phyloP scores from a whole-genome alignment of 169 alveolate species.

The Babesia caballi region DNA sequence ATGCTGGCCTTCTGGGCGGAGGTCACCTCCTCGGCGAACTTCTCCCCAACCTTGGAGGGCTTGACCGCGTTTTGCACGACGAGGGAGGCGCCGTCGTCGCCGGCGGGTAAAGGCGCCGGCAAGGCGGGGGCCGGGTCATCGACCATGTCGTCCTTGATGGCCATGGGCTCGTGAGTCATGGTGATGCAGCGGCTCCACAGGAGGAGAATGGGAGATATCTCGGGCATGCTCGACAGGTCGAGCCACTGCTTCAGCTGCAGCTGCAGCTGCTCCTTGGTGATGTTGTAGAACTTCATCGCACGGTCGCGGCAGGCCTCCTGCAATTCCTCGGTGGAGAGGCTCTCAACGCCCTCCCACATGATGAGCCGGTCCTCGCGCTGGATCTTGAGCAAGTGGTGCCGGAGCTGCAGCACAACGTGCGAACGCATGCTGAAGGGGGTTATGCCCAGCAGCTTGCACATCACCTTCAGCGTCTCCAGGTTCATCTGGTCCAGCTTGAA shows the following conservation, averaged over 20 bases:
- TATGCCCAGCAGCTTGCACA: slow-evolving; percentile 81
- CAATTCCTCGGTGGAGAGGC: slow-evolving; percentile 75
- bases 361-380: slow-evolving; percentile 83
- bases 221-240: slow-evolving; percentile 79
- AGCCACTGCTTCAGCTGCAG: slow-evolving; percentile 80
- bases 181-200: slow-evolving; percentile 85
- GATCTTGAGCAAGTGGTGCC: slow-evolving; percentile 77
- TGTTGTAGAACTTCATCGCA: slow-evolving; percentile 81
- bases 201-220: slow-evolving; percentile 79
- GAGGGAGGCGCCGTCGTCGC: not conserved
- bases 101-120: not conserved
- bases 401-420: slow-evolving; percentile 81
- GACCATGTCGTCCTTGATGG: slow-evolving; percentile 48
- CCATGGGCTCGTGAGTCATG: slow-evolving; percentile 83
- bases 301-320: slow-evolving; percentile 81
- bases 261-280: slow-evolving; percentile 78
- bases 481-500: slow-evolving; percentile 83
- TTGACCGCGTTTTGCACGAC: not conserved
- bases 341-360: slow-evolving; percentile 86
- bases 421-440: slow-evolving; percentile 81
- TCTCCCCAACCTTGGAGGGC: slow-evolving; percentile 18
- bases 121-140: not conserved
- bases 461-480: slow-evolving; percentile 81
- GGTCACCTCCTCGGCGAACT: slow-evolving; percentile 47
- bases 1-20: slow-evolving; percentile 27